Evolutionary conservation across 78 protist species (phyloP).

Genomic region (Bigelowiella natans): DNA sequence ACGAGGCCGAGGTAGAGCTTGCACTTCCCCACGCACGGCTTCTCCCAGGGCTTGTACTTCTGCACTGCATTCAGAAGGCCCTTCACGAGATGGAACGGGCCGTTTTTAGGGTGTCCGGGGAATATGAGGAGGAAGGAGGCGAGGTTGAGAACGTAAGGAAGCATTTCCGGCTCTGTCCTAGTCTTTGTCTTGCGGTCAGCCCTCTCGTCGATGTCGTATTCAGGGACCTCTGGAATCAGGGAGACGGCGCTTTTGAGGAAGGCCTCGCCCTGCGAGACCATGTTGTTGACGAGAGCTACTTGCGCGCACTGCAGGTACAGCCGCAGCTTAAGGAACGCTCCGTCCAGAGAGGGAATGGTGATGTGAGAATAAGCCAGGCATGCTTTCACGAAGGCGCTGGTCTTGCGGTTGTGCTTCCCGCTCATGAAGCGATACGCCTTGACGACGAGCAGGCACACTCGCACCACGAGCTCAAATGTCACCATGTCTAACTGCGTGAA

Average conservation of each 20-base stretch:
- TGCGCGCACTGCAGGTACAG: constrained; percentile 2
- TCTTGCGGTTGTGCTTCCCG: constrained; percentile 16
- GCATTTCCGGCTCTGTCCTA: no score
- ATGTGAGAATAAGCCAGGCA: constrained; percentile 6
- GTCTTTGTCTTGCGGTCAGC: no score
- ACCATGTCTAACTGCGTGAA: constrained; percentile 1
- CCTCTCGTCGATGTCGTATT: no score
- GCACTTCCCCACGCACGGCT: neutral
- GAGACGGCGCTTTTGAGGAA: neutral
- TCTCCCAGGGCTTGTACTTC: neutral
- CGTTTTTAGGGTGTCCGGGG: constrained; percentile 1
- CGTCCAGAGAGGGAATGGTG: constrained; percentile 10
- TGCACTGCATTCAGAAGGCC: neutral
- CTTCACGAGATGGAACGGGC: constrained; percentile 6
- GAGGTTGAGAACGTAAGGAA: constrained; percentile 9
- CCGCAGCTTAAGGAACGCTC: neutral
- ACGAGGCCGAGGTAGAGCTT: neutral
- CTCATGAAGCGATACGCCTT: neutral
- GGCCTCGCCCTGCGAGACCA: neutral
- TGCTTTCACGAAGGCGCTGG: constrained; percentile 11
- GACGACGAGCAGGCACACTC: neutral
- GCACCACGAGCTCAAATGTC: neutral
- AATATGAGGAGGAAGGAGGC: constrained; percentile 7
- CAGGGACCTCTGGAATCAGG: neutral
- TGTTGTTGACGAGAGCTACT: neutral